Percentiles rank a stretch among this genome's conserved stretches.
These are phyloP conservation scores for grape (Vitis vinifera) DNA, from an alignment of 164 flowering plant species.

Conservation along the genomic window DNA sequence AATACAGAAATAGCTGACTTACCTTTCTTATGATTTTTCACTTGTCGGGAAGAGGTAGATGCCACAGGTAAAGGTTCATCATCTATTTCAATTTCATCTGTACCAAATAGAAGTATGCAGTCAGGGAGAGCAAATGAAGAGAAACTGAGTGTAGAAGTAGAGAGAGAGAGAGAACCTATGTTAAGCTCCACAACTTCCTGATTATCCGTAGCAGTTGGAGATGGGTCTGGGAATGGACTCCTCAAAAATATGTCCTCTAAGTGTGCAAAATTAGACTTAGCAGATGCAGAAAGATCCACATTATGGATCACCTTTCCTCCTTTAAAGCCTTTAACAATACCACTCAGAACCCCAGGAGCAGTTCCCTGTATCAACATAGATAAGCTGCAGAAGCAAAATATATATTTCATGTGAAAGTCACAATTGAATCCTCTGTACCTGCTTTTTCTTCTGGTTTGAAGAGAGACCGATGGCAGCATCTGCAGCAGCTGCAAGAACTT, in stretches of 20 bases:
- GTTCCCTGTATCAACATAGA: slow-evolving; percentile 30
- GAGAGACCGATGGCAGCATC: slow-evolving; percentile 58
- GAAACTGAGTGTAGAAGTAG: not conserved
- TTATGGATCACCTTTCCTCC: slow-evolving; percentile 25
- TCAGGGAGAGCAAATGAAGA: slow-evolving; percentile 2
- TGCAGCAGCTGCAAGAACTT: slow-evolving; percentile 92
- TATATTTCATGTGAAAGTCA: not conserved
- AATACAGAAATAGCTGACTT: not conserved
- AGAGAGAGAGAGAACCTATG: slow-evolving; percentile 50
- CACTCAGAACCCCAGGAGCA: slow-evolving; percentile 41
- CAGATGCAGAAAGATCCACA: slow-evolving; percentile 10
- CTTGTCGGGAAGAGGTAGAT: slow-evolving; percentile 44
- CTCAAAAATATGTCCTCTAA: slow-evolving; percentile 40
- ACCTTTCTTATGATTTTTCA: slow-evolving; percentile 39
- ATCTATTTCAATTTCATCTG: slow-evolving; percentile 93
- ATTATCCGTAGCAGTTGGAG: slow-evolving; percentile 14
- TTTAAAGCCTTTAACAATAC: slow-evolving; percentile 52
- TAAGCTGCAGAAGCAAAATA: slow-evolving; percentile 8
- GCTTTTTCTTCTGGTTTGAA: slow-evolving; percentile 55
- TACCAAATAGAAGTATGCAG: slow-evolving; percentile 5
- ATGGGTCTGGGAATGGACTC: slow-evolving; percentile 27
- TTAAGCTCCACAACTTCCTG: slow-evolving; percentile 37
- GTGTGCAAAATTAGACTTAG: slow-evolving; percentile 26
- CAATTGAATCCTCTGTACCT: slow-evolving; percentile 41
- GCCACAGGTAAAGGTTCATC: slow-evolving; percentile 53